Evolutionary conservation across 257 asterid species (phyloP), one percentile per base, ranked within the genome.

Genomic region (Salvia rosmarinus): DNA sequence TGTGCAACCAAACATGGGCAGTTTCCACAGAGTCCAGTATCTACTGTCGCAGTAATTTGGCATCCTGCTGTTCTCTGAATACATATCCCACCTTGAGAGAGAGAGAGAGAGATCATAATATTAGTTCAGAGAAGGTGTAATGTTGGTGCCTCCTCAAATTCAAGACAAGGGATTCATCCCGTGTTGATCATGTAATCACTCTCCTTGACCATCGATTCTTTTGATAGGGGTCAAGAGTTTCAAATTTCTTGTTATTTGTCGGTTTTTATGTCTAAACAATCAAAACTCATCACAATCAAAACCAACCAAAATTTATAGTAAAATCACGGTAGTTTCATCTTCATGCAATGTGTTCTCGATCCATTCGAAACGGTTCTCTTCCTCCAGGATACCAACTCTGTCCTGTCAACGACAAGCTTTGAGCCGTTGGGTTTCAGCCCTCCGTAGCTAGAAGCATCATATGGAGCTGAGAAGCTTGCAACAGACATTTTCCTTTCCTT

Each of bases 21-120:
- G 78, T 77, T 82, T 82, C 88, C 89, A n/a, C n/a, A 86, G 44
- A 8, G 89, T 84, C 86, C 86, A 86, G 63, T 86, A 84, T 44
- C 89, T 80, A 4, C 54, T 51, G 55, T 86, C 89, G 30, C 82
- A 86, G 78, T 82, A 84, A 19, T 84, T 84, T 35, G 92, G 86
- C 72, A 85, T 76, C 70, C 47, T 78, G 70, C 30, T 81, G 70
- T 86, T 78, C 40, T 84, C 88, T 84, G 57, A 67, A 64, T 30
- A 82, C 87, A 55, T 66, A 75, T 0, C 87, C 87, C 72, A 61
- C 76, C 91, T n/a, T 85, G 49, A 42, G 49, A 46, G 52, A 13
- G 19, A 46, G 52, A 46, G 52, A 40, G 46, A 40, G 13, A n/a
- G n/a, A n/a, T n/a, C n/a, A n/a, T n/a, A n/a, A n/a, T n/a, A n/a